Evolutionary conservation across 169 alveolate species (phyloP), one percentile per base, ranked within the genome.

Genomic region (Eimeria sp.): DNA sequence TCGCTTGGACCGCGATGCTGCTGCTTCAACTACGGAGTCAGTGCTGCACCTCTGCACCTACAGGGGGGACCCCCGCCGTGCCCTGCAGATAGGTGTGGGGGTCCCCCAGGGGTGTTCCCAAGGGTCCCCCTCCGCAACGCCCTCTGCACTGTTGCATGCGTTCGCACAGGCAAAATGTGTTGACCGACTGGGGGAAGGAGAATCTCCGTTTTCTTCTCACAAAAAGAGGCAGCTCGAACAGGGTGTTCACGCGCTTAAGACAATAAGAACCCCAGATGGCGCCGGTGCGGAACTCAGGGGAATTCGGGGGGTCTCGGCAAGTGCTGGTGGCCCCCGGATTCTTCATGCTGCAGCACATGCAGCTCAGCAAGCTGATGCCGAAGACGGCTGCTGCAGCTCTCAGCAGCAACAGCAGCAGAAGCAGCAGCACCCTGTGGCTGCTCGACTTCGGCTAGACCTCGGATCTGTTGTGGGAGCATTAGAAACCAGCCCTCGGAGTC

Each of bases 21-120:
- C 63, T 34, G 3, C 88, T 20, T 45, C 88, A 20, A 25, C 65
- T 65, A 61, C 88, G 20, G 61, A 40, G 43, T 76, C 88, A 9
- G 61, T 82, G 45, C 90, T 82, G 72, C 90, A 82, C 72, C 90
- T 82, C 9, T 82, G 90, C 73, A 82, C 90, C 73, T 82, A 82
- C 73, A 49, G 90, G 34, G 90, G 90, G 51, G 73, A 14, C 61
- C 90, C 73, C 73, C 90, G n/a, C 9, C 11, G 70, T 0, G 70
- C 27, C 70, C 70, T 18, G 70, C 70, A 61, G 70, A 61, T 16
- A 34, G 57, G 61, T 54, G 40, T 54, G 61, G 61, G 16, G 90
- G 90, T 13, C 73, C 90, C 73, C 73, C 72, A 82, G 18, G 87
- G 57, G 61, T 0, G 16, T 72, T 40, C 49, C n/a, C 43, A 76